Evolutionary conservation across 257 asterid species (phyloP).

Genomic region (Nicotiana tomentosiformis): DNA sequence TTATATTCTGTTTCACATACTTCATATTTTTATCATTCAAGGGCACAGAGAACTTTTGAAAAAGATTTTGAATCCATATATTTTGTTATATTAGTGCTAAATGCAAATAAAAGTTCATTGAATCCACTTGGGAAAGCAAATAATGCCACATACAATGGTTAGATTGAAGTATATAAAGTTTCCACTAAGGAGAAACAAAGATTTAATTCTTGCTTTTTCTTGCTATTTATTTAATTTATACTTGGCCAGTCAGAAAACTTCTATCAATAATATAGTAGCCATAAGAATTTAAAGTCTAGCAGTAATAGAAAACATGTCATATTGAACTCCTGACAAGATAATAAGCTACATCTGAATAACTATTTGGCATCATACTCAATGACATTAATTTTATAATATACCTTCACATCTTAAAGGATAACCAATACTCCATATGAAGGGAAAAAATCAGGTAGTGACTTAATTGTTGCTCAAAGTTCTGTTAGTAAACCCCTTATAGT

Average conservation of each 20-base stretch:
- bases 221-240: background rate
- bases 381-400: background rate
- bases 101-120: background rate
- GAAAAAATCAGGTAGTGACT: background rate
- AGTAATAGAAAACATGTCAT: background rate
- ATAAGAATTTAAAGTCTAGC: background rate
- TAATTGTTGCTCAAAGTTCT: background rate
- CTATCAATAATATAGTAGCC: background rate
- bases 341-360: background rate
- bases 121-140: background rate
- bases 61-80: background rate
- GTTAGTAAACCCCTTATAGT: background rate
- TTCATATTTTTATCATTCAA: background rate
- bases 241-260: background rate
- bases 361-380: background rate
- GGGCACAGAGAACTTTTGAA: background rate
- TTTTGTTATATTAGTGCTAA: background rate
- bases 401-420: background rate
- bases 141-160: background rate
- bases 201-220: background rate
- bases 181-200: slow-evolving; percentile 6
- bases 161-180: background rate
- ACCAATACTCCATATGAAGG: background rate
- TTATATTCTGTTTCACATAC: background rate
- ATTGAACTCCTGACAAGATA: background rate